Evolutionary conservation across 306 rosid species (phyloP).

Genomic region (Biancaea sappan): DNA sequence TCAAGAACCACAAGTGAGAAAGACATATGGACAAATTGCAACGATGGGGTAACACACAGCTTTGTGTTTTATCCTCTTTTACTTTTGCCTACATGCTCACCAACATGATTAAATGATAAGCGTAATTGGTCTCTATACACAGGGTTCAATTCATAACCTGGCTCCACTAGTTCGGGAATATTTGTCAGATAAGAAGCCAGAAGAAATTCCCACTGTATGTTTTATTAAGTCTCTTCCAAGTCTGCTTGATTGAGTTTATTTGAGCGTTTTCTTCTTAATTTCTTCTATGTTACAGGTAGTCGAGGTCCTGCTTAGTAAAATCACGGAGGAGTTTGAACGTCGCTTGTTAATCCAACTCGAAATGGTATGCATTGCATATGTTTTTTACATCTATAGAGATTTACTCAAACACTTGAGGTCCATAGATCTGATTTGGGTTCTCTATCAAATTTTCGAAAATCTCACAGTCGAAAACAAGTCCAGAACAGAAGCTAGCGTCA

Average conservation of each 20-base stretch:
- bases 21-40: constrained; percentile 46
- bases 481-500: constrained; percentile 40
- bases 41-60: constrained; percentile 67
- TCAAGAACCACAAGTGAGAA: constrained; percentile 52
- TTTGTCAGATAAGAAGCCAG: constrained; percentile 67
- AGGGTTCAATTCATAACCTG: constrained; percentile 69
- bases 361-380: constrained; percentile 44
- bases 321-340: constrained; percentile 82
- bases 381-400: constrained; percentile 6
- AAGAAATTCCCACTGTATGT: constrained; percentile 83
- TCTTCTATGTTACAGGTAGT: constrained; percentile 53
- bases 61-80: constrained; percentile 20
- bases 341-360: constrained; percentile 60
- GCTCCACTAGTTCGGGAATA: constrained; percentile 59
- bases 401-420: background rate
- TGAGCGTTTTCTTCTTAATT: background rate
- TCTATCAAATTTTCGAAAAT: constrained; percentile 18
- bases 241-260: background rate
- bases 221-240: constrained; percentile 7
- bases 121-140: constrained; percentile 37
- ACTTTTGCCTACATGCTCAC: background rate
- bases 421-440: constrained; percentile 11
- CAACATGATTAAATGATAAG: background rate
- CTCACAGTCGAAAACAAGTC: constrained; percentile 53
- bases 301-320: constrained; percentile 73